phyloP scores from a whole-genome alignment of 2,329 filamentous ascomycete genomes.

The Tympanopsis confertula region DNA sequence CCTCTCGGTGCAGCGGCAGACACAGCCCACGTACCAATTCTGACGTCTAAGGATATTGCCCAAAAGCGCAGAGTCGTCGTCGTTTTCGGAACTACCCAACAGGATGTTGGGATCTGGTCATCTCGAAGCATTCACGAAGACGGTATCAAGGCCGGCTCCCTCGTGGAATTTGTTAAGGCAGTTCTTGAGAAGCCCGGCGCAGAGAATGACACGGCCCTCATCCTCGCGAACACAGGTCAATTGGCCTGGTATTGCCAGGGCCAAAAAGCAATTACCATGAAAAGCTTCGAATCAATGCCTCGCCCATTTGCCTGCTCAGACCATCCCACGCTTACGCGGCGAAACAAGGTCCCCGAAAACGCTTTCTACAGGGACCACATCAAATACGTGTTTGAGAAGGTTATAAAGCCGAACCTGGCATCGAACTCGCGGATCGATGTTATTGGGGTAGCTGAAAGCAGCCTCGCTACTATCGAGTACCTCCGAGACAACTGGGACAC shows the following conservation, averaged over 20 bases:
- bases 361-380: not conserved
- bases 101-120: not conserved
- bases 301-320: not conserved
- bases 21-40: not conserved
- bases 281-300: not conserved
- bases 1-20: not conserved
- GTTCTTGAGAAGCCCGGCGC: not conserved
- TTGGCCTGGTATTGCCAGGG: not conserved
- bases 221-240: conserved; percentile 1
- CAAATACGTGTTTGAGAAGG: not conserved
- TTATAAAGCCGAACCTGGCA: not conserved
- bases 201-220: not conserved
- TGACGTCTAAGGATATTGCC: not conserved
- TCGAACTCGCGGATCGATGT: not conserved
- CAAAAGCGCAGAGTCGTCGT: not conserved
- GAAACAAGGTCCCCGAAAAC: not conserved
- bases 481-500: not conserved
- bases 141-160: not conserved
- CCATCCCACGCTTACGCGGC: not conserved
- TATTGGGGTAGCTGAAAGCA: not conserved
- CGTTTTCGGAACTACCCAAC: not conserved
- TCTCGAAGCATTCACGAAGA: not conserved
- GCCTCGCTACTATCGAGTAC: not conserved
- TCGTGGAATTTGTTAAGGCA: not conserved
- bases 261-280: not conserved